Percentiles rank a stretch among this genome's conserved stretches.
Evolutionary conservation across 2,329 filamentous ascomycete species (phyloP).

Genomic region (Penicillium italicum): DNA sequence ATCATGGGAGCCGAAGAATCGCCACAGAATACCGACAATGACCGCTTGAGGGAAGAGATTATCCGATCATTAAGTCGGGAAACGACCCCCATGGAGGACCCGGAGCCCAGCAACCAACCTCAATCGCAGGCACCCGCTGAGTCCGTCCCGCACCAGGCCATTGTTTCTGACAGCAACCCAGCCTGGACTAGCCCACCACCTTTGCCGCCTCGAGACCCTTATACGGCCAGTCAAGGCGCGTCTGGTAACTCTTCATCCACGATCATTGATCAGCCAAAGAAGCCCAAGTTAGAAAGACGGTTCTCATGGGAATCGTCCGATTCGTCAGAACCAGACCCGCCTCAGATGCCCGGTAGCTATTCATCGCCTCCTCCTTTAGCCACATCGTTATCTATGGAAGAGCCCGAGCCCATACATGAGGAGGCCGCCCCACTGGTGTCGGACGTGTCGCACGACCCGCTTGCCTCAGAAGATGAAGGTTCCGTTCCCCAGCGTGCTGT

Average conservation of each 20-base stretch:
- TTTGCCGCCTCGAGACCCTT: slow-evolving; percentile 16
- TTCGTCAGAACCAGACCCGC: slow-evolving; percentile 13
- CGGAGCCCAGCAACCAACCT: slow-evolving; percentile 22
- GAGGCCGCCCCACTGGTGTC: slow-evolving; percentile 4
- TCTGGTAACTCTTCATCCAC: slow-evolving; percentile 4
- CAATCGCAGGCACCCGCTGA: slow-evolving; percentile 23
- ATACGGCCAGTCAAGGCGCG: slow-evolving; percentile 5
- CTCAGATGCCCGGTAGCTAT: slow-evolving; percentile 15
- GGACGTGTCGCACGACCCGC: slow-evolving; percentile 6
- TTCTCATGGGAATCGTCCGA: slow-evolving; percentile 45
- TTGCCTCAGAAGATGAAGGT: slow-evolving; percentile 7
- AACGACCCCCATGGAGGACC: slow-evolving; percentile 30
- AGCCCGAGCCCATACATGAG: slow-evolving; percentile 18
- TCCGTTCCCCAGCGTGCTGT: slow-evolving; percentile 10
- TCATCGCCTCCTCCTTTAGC: slow-evolving; percentile 12
- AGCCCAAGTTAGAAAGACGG: slow-evolving; percentile 35
- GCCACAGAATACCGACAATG: slow-evolving; percentile 42
- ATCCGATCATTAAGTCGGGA: slow-evolving; percentile 46
- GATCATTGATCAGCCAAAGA: slow-evolving; percentile 12
- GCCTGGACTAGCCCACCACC: slow-evolving; percentile 11
- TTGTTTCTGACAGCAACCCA: slow-evolving; percentile 17
- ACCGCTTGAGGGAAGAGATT: slow-evolving; percentile 47
- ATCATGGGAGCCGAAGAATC: slow-evolving; percentile 37
- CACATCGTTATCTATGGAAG: slow-evolving; percentile 19
- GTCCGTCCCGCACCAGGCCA: slow-evolving; percentile 32